Evolutionary conservation across 495 filamentous ascomycete species (phyloP), one percentile per base, ranked within the genome.

Genomic region (Neurospora africana): DNA sequence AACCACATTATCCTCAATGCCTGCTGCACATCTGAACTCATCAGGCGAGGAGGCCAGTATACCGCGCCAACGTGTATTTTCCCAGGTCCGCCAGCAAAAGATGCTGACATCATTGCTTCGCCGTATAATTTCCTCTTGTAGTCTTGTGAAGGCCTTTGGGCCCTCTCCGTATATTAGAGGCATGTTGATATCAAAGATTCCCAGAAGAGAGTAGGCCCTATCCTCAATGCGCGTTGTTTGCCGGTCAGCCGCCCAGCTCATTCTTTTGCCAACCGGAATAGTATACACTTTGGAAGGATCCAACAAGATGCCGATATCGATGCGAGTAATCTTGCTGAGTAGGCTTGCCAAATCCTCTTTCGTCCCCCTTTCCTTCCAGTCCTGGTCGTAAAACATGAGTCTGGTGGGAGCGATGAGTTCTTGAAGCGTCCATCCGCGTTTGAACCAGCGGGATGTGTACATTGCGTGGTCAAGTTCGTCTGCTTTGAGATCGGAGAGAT

Each of bases 401-500:
- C 47, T 21, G 41, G 4, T 1, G 6, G 81, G 80, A 0, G 81
- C 81, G 30, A 83, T 76, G 6, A 82, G 76, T 68, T 82, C 81
- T 41, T 82, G 81, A 30, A 82, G 74, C 1, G 80, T 82, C 80
- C 80, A 82, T 5, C 80, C 80, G 30, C 80, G 65, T 8, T 61
- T 77, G 38, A 82, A 82, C 79, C 81, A 83, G 33, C 73, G 58
- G 69, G 74, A 69, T 21, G 21, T 23, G n/a, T 36, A 27, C n/a
- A 73, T 43, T 58, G 4, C 36, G 2, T 43, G 4, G 7, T 33
- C 10, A 4, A 67, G 21, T 40, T 53, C 67, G 13, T 68, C 69
- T 17, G 23, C 5, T 30, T 61, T 17, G 6, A 73, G 35, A 38
- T 74, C 73, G 8, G 73, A 70, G 38, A 74, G 72, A 19, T 71